Evolutionary conservation across 352 stramenopile species (phyloP).

Genomic region (Phytophthora idaei): DNA sequence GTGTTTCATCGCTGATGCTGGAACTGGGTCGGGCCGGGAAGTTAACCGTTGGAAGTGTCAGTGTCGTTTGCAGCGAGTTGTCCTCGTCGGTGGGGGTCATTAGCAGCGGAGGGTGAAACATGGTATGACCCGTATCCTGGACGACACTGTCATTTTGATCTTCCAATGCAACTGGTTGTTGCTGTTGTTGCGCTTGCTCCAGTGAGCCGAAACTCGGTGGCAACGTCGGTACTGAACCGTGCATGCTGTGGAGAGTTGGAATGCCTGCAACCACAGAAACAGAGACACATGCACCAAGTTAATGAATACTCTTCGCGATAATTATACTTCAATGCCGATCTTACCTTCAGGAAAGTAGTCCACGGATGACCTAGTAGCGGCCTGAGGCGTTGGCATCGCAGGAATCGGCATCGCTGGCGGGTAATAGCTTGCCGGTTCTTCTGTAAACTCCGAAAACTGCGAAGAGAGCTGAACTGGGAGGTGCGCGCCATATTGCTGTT

Average conservation of each 20-base stretch:
- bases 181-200: constrained; percentile 21
- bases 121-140: neutral
- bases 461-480: constrained; percentile 12
- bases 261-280: constrained; percentile 15
- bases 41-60: constrained; percentile 8
- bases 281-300: neutral
- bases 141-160: constrained; percentile 4
- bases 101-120: constrained; percentile 10
- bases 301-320: neutral
- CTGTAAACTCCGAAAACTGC: constrained; percentile 23
- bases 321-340: neutral
- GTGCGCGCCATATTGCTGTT: constrained; percentile 20
- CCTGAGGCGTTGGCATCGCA: constrained; percentile 1
- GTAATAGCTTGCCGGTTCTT: constrained; percentile 22
- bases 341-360: constrained; percentile 37
- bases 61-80: neutral
- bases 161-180: constrained; percentile 10
- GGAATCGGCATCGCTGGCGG: constrained; percentile 3
- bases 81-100: neutral
- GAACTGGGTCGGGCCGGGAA: constrained; percentile 4
- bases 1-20: neutral
- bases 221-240: constrained; percentile 21
- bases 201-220: constrained; percentile 25
- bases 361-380: constrained; percentile 7
- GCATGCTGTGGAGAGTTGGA: constrained; percentile 19